Base-by-base conservation (phyloP, 2,329 filamentous ascomycete species). In the Aspergillus ruber region DNA sequence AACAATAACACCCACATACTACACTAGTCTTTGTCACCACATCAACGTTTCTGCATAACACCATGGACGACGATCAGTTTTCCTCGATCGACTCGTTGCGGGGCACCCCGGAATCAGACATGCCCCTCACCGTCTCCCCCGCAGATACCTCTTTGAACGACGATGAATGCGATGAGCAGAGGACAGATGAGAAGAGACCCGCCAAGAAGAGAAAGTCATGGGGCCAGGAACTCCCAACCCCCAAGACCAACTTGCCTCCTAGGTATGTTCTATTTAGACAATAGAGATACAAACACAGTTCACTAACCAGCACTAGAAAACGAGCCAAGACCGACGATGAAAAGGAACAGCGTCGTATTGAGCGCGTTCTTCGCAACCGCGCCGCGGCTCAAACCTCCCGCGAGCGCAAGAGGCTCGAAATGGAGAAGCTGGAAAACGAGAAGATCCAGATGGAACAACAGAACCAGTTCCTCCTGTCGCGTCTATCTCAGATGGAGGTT, bases 241-340 rank as follows among this genome's bases (percentile, higher is more conserved):
- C 93, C 39, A 97, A 96, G 80, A 97, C 93, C 27, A 94, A 91
- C 64, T 82, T 97, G 6, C 91, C 91, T 51, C 91, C 91, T 35
- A 85, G 90, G 85, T 88, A 81, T 63, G 74, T 63, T 52, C 13
- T 3, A 40, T 52, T 23, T 3, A 10, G n/a, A n/a, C 29, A 39
- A 6, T 20, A 43, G 17, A 35, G 47, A 36, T 36, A 6, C 35
- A 6, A 23, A 2, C 39, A 25, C 15, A 40, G 15, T 36, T 20
- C 27, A 17, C 53, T 55, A 51, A 62, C 44, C 7, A 44, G 47
- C 48, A 0, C 53, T 4, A 89, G 87, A 57, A 98, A 98, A 82
- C 89, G 93, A 53, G 93, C 93, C 60, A 98, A 97, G 80, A 98
- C 93, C 2, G 91, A 95, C 62, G 93, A 96, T 63, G 93, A 98